Base-by-base conservation (phyloP, 257 asterid genomes). In the Paraleonurus japonicus region DNA sequence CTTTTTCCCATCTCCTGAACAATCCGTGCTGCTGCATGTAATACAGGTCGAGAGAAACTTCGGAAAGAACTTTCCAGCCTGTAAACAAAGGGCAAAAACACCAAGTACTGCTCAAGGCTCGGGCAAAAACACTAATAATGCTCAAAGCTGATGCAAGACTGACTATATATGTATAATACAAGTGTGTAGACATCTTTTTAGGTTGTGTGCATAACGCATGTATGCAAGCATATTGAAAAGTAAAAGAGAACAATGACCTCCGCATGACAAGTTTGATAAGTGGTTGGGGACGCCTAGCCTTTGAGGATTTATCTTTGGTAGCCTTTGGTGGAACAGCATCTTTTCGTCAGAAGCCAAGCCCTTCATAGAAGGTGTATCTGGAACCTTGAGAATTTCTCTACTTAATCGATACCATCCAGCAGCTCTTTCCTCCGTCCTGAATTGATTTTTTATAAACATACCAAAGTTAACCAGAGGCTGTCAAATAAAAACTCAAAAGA, bases 1-100 rank as follows among this genome's bases (percentile, higher is more conserved):
- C 97, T 92, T 87, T 87, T 95, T 53, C 98, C 99, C 95, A 95
- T 92, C 86, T 95, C 99, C 85, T 92, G 98, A 73, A 95, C 99
- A 77, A 95, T 96, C 81, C 99, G 85, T 15, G 98, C 88, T 3
- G 99, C 99, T 64, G 99, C 92, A 79, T 95, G 99, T 83, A 95
- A 85, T 71, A 86, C 95, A 67, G 99, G 99, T 28, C 99, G 92
- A 73, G 99, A 95, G 79, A 85, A 88, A 88, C 95, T 95, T 54
- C 97, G 90, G 67, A 95, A 92, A 41, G 99, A 92, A 80, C 96
- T 95, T 74, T 95, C 99, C 86, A 95, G 73, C 86, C 99, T 95
- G 79, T 58, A 39, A 73, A 57, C 20, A 10, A 55, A 70, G 61
- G 81, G 70, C 24, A 77, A 43, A 67, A 41, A 26, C 75, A 74